These are phyloP conservation scores for Castanopsis chinensis DNA, from an alignment of 306 rosid species.

Conservation along the genomic window DNA sequence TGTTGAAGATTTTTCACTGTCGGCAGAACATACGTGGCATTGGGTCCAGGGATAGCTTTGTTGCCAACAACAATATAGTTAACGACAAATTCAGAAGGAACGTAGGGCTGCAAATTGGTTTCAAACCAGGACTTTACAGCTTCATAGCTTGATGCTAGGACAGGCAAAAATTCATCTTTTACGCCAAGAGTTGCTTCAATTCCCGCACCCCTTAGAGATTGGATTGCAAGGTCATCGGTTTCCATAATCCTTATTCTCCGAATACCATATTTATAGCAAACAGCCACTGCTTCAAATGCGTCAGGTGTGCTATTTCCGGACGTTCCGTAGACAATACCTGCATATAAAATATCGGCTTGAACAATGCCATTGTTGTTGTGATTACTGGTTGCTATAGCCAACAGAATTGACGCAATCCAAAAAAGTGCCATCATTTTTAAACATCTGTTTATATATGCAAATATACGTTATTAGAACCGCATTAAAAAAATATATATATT, in stretches of 20 bases:
- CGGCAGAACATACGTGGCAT: background rate
- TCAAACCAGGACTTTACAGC: background rate
- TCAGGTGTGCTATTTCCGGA: background rate
- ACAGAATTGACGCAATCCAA: too few relatives aligned
- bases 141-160: background rate
- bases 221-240: background rate
- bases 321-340: background rate
- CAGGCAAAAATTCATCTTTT: background rate
- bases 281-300: background rate
- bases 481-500: too few relatives aligned
- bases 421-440: too few relatives aligned
- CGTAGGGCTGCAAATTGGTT: background rate
- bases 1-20: background rate
- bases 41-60: background rate
- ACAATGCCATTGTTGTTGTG: background rate
- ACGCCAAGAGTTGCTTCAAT: background rate
- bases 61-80: background rate
- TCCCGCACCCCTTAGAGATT: background rate
- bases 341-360: background rate
- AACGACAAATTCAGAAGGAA: background rate
- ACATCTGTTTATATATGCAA: too few relatives aligned
- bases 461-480: too few relatives aligned
- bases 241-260: background rate
- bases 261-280: background rate
- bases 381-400: background rate